Conservation (phyloP, 225 moss, liverwort and hornwort species). For the Asterella californica region DNA sequence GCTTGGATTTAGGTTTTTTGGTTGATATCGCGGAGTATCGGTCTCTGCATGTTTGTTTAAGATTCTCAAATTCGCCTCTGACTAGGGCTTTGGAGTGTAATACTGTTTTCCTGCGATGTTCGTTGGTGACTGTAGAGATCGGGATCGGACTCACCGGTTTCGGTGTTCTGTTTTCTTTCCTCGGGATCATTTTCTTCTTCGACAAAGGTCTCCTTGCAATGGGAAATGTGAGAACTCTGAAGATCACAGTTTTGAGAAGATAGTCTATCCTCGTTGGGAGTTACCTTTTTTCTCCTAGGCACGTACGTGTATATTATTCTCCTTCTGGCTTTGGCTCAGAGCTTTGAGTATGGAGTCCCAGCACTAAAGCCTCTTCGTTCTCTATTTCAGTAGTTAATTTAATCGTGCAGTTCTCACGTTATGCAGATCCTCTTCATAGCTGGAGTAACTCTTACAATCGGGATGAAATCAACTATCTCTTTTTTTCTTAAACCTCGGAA, state of each 20-base stretch:
- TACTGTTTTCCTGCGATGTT: neutral
- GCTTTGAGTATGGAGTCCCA: too few relatives aligned
- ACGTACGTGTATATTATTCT: neutral
- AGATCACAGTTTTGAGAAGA: too few relatives aligned
- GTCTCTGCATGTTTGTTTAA: too few relatives aligned
- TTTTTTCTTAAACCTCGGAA: slow-evolving; percentile 97
- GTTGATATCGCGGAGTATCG: neutral
- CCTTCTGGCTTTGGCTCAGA: neutral
- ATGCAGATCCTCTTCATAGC: slow-evolving; percentile 85
- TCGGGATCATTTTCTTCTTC: slow-evolving; percentile 59
- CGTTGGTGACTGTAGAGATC: slow-evolving; percentile 35
- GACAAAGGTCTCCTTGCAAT: slow-evolving; percentile 64
- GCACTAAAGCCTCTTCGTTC: too few relatives aligned
- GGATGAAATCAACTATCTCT: slow-evolving; percentile 80
- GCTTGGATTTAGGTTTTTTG: neutral
- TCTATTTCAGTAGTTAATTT: neutral
- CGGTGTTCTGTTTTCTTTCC: slow-evolving; percentile 53
- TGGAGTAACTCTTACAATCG: slow-evolving; percentile 89
- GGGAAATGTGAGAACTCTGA: slow-evolving; percentile 74
- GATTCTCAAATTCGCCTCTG: neutral
- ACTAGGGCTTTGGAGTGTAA: neutral
- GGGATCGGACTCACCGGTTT: slow-evolving; percentile 60
- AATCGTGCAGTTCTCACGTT: neutral
- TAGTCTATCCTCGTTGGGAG: neutral
- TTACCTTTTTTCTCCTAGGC: neutral